Evolutionary conservation across 371 early-diverging fungal genomes (phyloP).

Genomic region (Blakeslea trispora): DNA sequence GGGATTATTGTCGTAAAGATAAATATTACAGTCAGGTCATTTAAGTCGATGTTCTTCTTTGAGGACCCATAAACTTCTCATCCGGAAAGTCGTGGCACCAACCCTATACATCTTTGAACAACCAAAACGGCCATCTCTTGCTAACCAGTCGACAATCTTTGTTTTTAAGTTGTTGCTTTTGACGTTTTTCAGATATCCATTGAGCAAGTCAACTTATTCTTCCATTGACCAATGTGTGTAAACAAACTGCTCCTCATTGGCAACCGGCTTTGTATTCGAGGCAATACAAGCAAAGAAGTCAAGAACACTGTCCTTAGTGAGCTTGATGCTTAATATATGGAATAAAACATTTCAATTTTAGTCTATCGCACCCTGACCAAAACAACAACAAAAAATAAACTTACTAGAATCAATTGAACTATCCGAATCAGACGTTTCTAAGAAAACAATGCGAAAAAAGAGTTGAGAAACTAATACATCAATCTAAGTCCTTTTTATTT

Average conservation of each 20-base stretch:
- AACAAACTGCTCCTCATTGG: background rate
- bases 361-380: constrained; percentile 2
- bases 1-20: constrained; percentile 1
- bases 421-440: background rate
- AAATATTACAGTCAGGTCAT: background rate
- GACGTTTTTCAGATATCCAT: constrained; percentile 4
- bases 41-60: constrained; percentile 6
- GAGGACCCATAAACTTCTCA: constrained; percentile 3
- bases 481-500: constrained; percentile 1
- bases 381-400: constrained; percentile 3
- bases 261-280: background rate
- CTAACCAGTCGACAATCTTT: constrained; percentile 3
- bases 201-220: constrained; percentile 2
- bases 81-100: constrained; percentile 1
- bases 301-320: background rate
- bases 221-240: constrained; percentile 6
- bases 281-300: constrained; percentile 5
- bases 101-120: constrained; percentile 6
- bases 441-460: constrained; percentile 1
- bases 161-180: constrained; percentile 2
- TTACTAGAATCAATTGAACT: constrained; percentile 1
- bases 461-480: constrained; percentile 5
- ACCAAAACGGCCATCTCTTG: constrained; percentile 2
- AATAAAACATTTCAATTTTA: constrained; percentile 1
- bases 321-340: constrained; percentile 1